Evolutionary conservation across 1,284 basidiomycete genomes (phyloP).

Genomic region (Ustilago trichophora): DNA sequence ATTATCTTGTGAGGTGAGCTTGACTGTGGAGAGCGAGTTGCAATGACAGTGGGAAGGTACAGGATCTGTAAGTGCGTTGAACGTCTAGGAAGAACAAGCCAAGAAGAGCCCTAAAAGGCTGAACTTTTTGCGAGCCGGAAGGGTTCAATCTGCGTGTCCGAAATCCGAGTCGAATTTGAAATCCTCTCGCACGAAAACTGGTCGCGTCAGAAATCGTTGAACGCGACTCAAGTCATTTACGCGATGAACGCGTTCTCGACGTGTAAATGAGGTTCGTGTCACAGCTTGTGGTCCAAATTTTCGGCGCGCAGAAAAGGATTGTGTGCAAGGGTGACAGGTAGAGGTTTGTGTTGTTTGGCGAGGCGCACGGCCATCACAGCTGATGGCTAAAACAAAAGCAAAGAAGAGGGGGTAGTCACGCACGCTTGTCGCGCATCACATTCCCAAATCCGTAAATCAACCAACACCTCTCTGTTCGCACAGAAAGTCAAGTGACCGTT

Average conservation of each 20-base stretch:
- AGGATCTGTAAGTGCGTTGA: too few relatives aligned
- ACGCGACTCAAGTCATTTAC: constrained; percentile 17
- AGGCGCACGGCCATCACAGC: too few relatives aligned
- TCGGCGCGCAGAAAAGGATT: background rate
- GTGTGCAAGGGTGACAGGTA: background rate
- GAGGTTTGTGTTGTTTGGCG: too few relatives aligned
- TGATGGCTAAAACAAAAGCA: too few relatives aligned
- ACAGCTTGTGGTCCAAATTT: background rate
- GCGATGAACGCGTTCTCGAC: constrained; percentile 16
- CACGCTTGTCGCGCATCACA: too few relatives aligned
- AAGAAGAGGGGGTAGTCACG: too few relatives aligned
- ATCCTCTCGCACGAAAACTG: constrained; percentile 3
- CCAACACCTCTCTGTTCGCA: too few relatives aligned
- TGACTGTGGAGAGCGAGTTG: too few relatives aligned
- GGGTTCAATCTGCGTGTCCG: constrained; percentile 7
- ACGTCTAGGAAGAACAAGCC: background rate
- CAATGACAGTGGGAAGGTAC: too few relatives aligned
- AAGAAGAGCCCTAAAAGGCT: too few relatives aligned
- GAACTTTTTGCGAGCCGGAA: background rate
- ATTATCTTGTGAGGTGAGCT: background rate
- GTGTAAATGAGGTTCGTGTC: constrained; percentile 46
- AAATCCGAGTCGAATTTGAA: constrained; percentile 9
- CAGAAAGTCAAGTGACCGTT: too few relatives aligned
- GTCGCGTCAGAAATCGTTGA: background rate
- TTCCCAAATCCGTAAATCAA: too few relatives aligned